Conservation (phyloP, 176 grass and related monocot genomes). For the Coix lacrymajobi region DNA sequence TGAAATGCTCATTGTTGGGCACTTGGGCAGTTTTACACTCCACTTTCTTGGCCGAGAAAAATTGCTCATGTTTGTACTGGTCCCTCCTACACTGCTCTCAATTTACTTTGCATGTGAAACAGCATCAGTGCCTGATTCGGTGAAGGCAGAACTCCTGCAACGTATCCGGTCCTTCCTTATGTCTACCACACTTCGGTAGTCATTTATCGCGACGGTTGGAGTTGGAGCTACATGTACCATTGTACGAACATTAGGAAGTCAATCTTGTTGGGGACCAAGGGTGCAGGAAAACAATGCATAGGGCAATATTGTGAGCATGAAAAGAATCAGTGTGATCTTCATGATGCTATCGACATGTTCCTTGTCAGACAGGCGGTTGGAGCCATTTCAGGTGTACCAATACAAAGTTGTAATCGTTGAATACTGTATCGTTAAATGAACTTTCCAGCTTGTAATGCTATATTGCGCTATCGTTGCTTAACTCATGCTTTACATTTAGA, state of each 20-base stretch:
- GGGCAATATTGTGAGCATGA: background rate
- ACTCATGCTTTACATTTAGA: background rate
- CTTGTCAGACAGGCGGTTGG: background rate
- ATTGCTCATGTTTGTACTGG: background rate
- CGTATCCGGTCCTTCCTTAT: constrained; percentile 81
- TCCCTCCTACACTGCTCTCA: constrained; percentile 2
- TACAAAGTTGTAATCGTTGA: background rate
- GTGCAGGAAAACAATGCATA: background rate
- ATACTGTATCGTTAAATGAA: constrained; percentile 18
- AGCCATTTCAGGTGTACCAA: constrained; percentile 9
- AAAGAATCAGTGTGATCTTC: background rate
- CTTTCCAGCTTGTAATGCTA: constrained; percentile 21
- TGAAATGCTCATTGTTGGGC: background rate
- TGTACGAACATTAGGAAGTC: background rate
- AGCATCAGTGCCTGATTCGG: constrained; percentile 89
- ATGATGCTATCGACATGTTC: background rate
- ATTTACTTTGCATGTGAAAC: constrained; percentile 27
- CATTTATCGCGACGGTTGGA: background rate
- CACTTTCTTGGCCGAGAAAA: background rate
- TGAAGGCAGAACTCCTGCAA: constrained; percentile 94
- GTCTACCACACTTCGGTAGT: constrained; percentile 65
- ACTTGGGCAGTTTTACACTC: background rate
- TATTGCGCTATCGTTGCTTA: background rate
- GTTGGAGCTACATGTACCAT: background rate
- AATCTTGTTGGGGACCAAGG: background rate